phyloP scores from a whole-genome alignment of 2,329 filamentous ascomycete species.

The Fonsecaea multimorphosa region DNA sequence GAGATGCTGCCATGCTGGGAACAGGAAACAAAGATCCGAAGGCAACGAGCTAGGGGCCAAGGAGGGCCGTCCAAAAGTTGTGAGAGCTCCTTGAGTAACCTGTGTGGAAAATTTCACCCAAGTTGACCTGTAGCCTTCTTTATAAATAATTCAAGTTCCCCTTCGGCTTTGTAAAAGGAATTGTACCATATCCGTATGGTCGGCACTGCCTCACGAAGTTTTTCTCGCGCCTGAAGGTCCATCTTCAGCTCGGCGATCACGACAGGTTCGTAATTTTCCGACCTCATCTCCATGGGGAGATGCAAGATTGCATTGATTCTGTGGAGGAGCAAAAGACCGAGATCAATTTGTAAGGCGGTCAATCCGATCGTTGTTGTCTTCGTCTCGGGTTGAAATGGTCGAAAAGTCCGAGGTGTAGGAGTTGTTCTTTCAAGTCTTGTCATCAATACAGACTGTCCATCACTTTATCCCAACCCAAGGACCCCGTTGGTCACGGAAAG shows the following conservation, averaged over 20 bases:
- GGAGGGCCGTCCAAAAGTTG: neutral
- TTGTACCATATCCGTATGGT: neutral
- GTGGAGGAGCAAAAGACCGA: neutral
- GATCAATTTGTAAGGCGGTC: neutral
- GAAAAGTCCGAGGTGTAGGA: neutral
- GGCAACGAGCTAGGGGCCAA: neutral
- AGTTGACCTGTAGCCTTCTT: neutral
- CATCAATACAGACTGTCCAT: neutral
- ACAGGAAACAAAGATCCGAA: neutral
- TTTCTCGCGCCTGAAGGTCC: neutral
- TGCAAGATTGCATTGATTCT: neutral
- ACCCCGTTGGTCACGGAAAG: neutral
- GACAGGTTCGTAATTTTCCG: neutral
- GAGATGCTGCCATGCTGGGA: neutral
- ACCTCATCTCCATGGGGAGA: neutral
- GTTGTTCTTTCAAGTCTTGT: neutral
- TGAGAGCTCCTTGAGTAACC: neutral
- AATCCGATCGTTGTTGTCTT: neutral
- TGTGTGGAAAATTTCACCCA: neutral
- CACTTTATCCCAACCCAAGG: neutral
- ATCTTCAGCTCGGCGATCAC: neutral
- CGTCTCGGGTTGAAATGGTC: neutral
- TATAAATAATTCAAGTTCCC: neutral
- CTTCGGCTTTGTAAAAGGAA: neutral
- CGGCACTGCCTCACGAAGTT: neutral